These are phyloP conservation scores for Colletotrichum somersetense DNA, from an alignment of 2,329 filamentous ascomycete genomes.

Conservation along the genomic window DNA sequence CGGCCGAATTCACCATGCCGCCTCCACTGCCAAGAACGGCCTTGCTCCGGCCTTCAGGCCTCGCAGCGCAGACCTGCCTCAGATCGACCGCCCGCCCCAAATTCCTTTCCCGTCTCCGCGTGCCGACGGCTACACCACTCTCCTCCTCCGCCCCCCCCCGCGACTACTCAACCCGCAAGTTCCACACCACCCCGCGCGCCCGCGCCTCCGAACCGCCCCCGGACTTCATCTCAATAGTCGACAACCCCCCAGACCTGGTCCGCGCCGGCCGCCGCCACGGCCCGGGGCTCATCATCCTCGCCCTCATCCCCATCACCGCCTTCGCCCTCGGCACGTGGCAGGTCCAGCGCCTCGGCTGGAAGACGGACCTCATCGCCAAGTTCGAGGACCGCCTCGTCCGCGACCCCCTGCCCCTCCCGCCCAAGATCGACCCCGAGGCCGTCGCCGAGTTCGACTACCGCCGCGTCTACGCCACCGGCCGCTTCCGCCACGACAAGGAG, in stretches of 20 bases:
- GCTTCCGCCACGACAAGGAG: slow-evolving; percentile 87
- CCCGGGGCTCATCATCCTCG: slow-evolving; percentile 83
- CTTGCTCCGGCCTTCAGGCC: slow-evolving; percentile 13
- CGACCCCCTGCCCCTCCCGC: slow-evolving; percentile 86
- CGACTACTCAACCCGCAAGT: slow-evolving; percentile 19
- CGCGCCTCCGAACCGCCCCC: slow-evolving; percentile 54
- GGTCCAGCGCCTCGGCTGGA: slow-evolving; percentile 92
- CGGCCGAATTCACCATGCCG: slow-evolving; percentile 18
- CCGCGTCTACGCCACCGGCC: slow-evolving; percentile 80
- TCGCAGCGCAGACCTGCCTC: slow-evolving; percentile 8
- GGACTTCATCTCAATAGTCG: slow-evolving; percentile 85
- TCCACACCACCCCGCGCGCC: slow-evolving; percentile 41
- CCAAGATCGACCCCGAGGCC: slow-evolving; percentile 83
- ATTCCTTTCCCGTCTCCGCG: background rate
- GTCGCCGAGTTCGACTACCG: slow-evolving; percentile 93
- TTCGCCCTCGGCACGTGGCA: slow-evolving; percentile 96
- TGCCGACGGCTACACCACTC: background rate
- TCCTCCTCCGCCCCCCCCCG: background rate
- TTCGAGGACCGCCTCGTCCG: slow-evolving; percentile 93
- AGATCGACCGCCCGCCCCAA: slow-evolving; percentile 2
- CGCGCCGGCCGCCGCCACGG: slow-evolving; percentile 81
- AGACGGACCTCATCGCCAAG: slow-evolving; percentile 89
- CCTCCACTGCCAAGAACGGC: slow-evolving; percentile 23
- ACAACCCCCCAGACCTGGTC: slow-evolving; percentile 85
- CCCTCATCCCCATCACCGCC: slow-evolving; percentile 90